Evolutionary conservation across 108 stramenopile genomes (phyloP), one percentile per base, ranked within the genome.

Genomic region (Thalassiosira profunda): DNA sequence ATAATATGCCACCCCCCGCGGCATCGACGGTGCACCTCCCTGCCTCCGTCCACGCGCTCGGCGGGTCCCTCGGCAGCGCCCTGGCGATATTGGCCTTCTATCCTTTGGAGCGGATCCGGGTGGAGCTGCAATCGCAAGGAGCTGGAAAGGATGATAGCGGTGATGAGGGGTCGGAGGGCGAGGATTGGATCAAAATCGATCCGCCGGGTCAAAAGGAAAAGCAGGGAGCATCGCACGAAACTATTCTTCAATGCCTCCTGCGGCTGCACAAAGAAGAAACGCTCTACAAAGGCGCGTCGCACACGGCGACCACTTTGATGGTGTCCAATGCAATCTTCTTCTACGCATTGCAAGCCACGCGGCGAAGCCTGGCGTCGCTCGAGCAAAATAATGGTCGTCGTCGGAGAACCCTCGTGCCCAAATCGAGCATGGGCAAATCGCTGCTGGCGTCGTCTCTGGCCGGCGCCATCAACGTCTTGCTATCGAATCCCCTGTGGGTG

Each of bases 401-500:
- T 57, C 26, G 21, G 23, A n/a, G n/a, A n/a, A n/a, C n/a, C n/a
- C n/a, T 31, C 49, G 47, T 38, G 36, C 67, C 44, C 12, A 34
- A 21, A 8, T 57, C 69, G 11, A 71, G 55, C 34, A 65, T 69
- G 34, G 36, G 42, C n/a, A 51, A 49, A 8, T 85, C 86, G 31
- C 63, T 94, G 8, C 11, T 88, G 26, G 49, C 90, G 4, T 89
- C 86, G 18, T 78, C 83, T 30, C 20, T 91, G 37, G 90, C 90
- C 3, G 93, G 93, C 5, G 60, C 80, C 15, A 63, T 86, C 47
- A 94, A 94, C 63, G 93, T 94, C 18, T 38, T 89, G 14, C 20
- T 88, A 3, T 91, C 90, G n/a, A 94, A 94, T 62, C 93, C 93
- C 15, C 41, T 94, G 5, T 94, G 93, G 93, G 93, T 94, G 3